phyloP scores from a whole-genome alignment of 179 eudicot genomes.

The Monotropa hypopitys region DNA sequence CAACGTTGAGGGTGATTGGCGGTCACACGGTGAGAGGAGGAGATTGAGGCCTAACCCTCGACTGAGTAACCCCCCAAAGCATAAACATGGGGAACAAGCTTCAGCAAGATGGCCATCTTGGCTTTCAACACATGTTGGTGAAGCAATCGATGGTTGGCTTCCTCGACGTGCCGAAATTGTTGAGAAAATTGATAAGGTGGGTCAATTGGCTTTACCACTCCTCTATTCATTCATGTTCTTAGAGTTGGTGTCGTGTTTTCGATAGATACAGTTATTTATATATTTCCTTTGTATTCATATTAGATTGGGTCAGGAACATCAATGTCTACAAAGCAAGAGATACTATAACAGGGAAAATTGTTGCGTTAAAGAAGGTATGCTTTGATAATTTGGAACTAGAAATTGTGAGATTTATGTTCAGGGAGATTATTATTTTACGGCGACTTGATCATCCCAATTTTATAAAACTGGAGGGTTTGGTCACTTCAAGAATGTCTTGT shows the following conservation, averaged over 20 bases:
- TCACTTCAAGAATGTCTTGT: constrained; percentile 70
- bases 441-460: constrained; percentile 71
- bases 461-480: constrained; percentile 65
- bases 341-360: constrained; percentile 52
- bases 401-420: constrained; percentile 75
- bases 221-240: not conserved
- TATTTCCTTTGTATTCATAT: constrained; percentile 6
- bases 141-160: constrained; percentile 69
- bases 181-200: constrained; percentile 65
- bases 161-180: constrained; percentile 71
- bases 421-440: constrained; percentile 69
- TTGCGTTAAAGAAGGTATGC: constrained; percentile 72
- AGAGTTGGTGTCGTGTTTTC: not conserved
- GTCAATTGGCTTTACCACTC: not conserved
- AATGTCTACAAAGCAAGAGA: constrained; percentile 85
- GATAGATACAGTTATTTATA: not conserved
- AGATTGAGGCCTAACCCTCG: constrained; percentile 38
- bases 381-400: constrained; percentile 79
- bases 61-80: constrained; percentile 41
- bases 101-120: constrained; percentile 82
- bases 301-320: constrained; percentile 84
- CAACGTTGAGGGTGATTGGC: constrained; percentile 17
- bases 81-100: constrained; percentile 57
- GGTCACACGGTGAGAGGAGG: constrained; percentile 38
- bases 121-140: constrained; percentile 61